Percentiles rank a stretch among this genome's conserved stretches.
These are phyloP conservation scores for Thalassiosira exigua DNA, from an alignment of 352 stramenopile genomes.

Conservation along the genomic window DNA sequence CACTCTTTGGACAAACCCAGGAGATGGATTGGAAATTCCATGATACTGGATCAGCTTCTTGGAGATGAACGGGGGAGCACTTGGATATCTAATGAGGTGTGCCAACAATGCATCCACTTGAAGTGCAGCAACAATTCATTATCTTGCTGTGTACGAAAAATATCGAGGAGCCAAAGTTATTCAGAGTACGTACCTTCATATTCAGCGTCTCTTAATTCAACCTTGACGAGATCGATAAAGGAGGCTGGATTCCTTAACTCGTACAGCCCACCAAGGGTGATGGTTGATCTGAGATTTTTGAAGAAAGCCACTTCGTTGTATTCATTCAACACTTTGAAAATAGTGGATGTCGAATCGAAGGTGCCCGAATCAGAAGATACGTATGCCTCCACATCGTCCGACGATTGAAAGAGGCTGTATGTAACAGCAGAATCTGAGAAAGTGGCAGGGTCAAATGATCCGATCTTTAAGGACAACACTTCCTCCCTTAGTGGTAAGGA, in stretches of 20 bases:
- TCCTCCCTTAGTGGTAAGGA: conserved; percentile 20
- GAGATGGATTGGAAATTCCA: conserved; percentile 23
- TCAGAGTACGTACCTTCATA: conserved; percentile 62
- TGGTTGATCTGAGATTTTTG: conserved; percentile 53
- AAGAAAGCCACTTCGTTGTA: conserved; percentile 53
- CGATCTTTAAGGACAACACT: conserved; percentile 18
- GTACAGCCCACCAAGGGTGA: background rate
- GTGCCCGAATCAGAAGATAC: conserved; percentile 35
- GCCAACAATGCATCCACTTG: conserved; percentile 42
- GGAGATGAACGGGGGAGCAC: conserved; percentile 3
- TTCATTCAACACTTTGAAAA: conserved; percentile 68
- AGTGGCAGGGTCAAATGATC: background rate
- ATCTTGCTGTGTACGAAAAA: too few relatives aligned
- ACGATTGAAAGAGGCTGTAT: conserved; percentile 12
- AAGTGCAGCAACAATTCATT: conserved; percentile 45
- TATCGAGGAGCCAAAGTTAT: too few relatives aligned
- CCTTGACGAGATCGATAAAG: conserved; percentile 22
- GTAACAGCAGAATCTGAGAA: conserved; percentile 16
- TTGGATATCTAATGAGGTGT: conserved; percentile 10
- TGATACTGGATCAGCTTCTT: conserved; percentile 12
- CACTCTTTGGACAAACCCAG: conserved; percentile 50
- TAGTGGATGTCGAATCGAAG: conserved; percentile 44
- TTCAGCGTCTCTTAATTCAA: conserved; percentile 39
- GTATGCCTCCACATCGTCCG: conserved; percentile 31
- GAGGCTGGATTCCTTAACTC: conserved; percentile 22